Percentiles rank a stretch among this genome's conserved stretches.
phyloP scores from a whole-genome alignment of 148 eudicot genomes.

The Rhododendron vialii region DNA sequence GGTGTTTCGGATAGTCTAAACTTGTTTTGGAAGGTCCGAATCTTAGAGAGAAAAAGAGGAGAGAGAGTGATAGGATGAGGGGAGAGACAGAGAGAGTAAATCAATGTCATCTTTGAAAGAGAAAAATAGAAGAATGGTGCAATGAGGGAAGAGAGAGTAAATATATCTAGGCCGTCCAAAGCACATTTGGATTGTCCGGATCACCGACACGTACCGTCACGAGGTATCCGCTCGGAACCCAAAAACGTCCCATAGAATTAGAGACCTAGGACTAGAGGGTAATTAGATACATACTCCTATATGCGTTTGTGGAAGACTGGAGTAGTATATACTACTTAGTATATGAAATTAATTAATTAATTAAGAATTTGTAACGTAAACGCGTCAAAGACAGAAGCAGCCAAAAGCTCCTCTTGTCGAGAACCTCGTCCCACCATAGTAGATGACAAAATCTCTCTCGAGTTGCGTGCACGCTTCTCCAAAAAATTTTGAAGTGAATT shows the following conservation, averaged over 20 bases:
- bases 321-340: too few species aligned
- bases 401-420: background rate
- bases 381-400: constrained; percentile 13
- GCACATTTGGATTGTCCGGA: rapidly evolving
- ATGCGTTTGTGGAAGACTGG: too few species aligned
- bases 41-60: too few species aligned
- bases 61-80: too few species aligned
- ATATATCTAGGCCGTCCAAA: too few species aligned
- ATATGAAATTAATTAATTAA: background rate
- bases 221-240: too few species aligned
- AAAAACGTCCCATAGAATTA: too few species aligned
- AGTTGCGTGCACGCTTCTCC: constrained; percentile 43
- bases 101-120: too few species aligned
- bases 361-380: background rate
- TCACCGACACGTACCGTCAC: rapidly evolving
- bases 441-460: constrained; percentile 36
- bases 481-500: background rate
- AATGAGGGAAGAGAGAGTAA: too few species aligned
- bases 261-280: background rate
- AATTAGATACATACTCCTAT: background rate
- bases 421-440: background rate
- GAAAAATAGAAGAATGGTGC: too few species aligned
- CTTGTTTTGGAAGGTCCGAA: rapidly evolving
- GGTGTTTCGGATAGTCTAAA: too few species aligned
- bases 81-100: too few species aligned